Evolutionary conservation across 768 basidiomycete species (phyloP).

Genomic region (Pilatotrama ljubarskyi): DNA sequence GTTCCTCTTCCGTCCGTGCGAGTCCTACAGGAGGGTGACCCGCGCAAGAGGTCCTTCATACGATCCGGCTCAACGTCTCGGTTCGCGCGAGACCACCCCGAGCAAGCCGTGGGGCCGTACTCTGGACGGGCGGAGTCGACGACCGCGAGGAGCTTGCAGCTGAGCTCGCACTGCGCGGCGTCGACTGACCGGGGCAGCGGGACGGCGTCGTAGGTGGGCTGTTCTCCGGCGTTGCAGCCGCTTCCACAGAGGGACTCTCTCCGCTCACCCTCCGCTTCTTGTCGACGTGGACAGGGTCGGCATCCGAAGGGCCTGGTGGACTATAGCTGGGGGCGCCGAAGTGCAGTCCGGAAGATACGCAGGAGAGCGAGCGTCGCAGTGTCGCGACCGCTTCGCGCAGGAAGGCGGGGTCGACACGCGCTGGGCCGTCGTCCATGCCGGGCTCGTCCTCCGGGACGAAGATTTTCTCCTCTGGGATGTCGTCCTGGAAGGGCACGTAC

Average conservation of each 20-base stretch:
- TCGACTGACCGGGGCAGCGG: not conserved
- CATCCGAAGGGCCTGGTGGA: no score
- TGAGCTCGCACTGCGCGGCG: not conserved
- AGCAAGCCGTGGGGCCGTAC: not conserved
- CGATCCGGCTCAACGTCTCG: conserved; percentile 5
- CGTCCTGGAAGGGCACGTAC: conserved; percentile 14
- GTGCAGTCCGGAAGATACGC: not conserved
- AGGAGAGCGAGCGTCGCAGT: not conserved
- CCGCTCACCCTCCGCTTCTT: conserved; percentile 10
- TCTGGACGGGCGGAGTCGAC: conserved; percentile 1
- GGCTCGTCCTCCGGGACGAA: conserved; percentile 28
- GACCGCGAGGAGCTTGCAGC: not conserved
- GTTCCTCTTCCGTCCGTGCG: no score
- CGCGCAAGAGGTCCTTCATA: not conserved
- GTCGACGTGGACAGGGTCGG: not conserved
- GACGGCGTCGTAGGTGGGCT: conserved; percentile 2
- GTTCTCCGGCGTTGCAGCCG: not conserved
- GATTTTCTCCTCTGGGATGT: conserved; percentile 26
- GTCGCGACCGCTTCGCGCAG: not conserved
- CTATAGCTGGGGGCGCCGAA: not conserved
- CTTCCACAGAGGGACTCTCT: not conserved
- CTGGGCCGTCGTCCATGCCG: conserved; percentile 23
- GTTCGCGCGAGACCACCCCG: conserved; percentile 10
- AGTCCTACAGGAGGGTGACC: no score
- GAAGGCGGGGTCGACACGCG: not conserved